Percentiles rank a stretch among this genome's conserved stretches.
Evolutionary conservation across 805 yeast species (phyloP).

Genomic region (Wickerhamia fluorescens): DNA sequence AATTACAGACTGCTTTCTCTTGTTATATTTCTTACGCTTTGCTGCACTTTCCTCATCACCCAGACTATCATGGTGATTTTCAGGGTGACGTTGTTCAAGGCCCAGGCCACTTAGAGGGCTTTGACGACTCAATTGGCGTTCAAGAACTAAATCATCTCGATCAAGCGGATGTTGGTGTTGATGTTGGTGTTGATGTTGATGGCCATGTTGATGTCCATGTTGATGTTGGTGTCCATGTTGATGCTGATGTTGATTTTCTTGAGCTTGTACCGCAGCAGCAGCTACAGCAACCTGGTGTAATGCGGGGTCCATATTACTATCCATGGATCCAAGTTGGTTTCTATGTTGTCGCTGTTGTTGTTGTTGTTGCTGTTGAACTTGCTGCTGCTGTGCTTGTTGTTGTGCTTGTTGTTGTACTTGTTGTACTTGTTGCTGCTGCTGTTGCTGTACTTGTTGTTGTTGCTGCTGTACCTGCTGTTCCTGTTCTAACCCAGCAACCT

Average conservation of each 20-base stretch:
- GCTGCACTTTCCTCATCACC: too few relatives aligned
- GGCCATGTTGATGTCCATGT: constrained; percentile 3
- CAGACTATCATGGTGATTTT: too few relatives aligned
- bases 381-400: constrained; percentile 8
- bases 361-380: too few relatives aligned
- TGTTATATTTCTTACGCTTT: constrained; percentile 5
- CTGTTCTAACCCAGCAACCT: too few relatives aligned
- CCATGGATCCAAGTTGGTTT: too few relatives aligned
- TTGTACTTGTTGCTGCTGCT: too few relatives aligned
- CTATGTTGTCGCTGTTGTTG: too few relatives aligned
- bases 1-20: constrained; percentile 8
- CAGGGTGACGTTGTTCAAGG: too few relatives aligned
- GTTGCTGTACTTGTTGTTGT: constrained; percentile 15
- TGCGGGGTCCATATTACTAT: constrained; percentile 36
- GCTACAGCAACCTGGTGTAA: constrained; percentile 35
- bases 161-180: constrained; percentile 7
- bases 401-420: constrained; percentile 13
- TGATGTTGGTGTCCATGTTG: too few relatives aligned
- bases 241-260: constrained; percentile 6
- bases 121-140: too few relatives aligned
- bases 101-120: too few relatives aligned
- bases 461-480: constrained; percentile 14
- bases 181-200: constrained; percentile 4
- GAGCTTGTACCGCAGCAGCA: constrained; percentile 26
- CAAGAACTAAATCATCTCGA: too few relatives aligned